Percentiles rank a stretch among this genome's conserved stretches.
Conservation (phyloP, 345 rosid genomes). For the Anastatica hierochuntica region DNA sequence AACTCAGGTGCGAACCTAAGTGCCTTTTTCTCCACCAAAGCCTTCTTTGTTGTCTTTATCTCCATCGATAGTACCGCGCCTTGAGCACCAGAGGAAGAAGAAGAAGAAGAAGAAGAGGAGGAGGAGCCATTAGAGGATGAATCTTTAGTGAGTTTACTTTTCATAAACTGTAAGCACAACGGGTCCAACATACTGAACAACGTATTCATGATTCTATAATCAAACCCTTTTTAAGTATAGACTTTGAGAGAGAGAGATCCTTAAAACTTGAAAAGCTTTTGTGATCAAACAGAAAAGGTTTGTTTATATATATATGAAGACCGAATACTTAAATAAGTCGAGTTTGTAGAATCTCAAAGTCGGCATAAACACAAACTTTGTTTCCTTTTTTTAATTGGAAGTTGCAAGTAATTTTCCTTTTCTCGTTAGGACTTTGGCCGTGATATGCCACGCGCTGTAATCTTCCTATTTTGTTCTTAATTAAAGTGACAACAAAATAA, state of each 20-base stretch:
- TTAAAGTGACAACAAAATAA: no score
- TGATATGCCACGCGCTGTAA: no score
- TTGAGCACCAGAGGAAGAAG: no score
- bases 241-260: neutral
- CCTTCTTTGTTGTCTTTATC: neutral
- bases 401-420: no score
- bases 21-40: neutral
- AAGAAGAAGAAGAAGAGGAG: neutral
- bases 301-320: no score
- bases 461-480: no score
- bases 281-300: no score
- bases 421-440: no score
- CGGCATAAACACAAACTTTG: no score
- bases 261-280: neutral
- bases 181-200: neutral
- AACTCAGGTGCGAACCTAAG: constrained; percentile 37
- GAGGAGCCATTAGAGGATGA: neutral
- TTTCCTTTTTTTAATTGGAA: no score
- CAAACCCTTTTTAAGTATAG: neutral
- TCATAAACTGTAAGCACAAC: neutral
- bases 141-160: neutral
- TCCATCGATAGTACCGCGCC: neutral
- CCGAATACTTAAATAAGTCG: no score
- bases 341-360: no score
- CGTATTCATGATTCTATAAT: constrained; percentile 11